Evolutionary conservation across 176 grass and related monocot species (phyloP).

Genomic region (Bromus sterilis): DNA sequence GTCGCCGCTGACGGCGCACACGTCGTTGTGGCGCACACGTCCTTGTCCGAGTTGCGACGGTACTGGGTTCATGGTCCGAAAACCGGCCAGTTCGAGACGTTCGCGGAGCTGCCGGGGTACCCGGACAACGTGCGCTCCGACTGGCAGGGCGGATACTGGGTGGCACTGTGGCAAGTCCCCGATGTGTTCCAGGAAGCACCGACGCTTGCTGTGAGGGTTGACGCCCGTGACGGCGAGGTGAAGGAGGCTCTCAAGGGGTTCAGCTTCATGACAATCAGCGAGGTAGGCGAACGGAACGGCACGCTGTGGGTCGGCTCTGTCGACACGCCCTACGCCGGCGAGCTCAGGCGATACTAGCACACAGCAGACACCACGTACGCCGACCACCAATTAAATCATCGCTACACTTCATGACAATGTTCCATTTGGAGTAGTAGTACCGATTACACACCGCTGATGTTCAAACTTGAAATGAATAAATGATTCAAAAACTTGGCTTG

Average conservation of each 20-base stretch:
- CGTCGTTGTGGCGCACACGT: constrained; percentile 51
- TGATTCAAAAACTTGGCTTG: no score
- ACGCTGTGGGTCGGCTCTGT: constrained; percentile 54
- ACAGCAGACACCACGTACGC: no score
- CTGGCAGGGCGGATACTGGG: constrained; percentile 49
- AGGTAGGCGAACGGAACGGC: constrained; percentile 38
- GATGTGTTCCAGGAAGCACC: not conserved
- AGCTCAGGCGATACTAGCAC: not conserved
- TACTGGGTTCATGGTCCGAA: constrained; percentile 53
- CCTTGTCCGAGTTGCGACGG: constrained; percentile 25
- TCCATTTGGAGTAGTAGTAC: no score
- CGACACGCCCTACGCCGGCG: constrained; percentile 42
- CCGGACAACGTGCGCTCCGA: constrained; percentile 67
- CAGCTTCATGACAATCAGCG: constrained; percentile 34
- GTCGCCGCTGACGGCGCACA: constrained; percentile 38
- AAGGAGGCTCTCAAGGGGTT: constrained; percentile 31
- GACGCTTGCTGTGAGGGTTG: constrained; percentile 29
- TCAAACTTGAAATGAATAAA: no score
- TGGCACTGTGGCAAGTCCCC: constrained; percentile 23
- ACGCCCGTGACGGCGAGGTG: constrained; percentile 11
- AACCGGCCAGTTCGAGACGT: constrained; percentile 26
- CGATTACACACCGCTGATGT: no score
- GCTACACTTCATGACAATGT: no score
- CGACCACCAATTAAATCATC: no score
- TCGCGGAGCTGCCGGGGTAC: constrained; percentile 63